Base-by-base conservation (phyloP, 2,329 filamentous ascomycete genomes). In the Botrytis galanthina region DNA sequence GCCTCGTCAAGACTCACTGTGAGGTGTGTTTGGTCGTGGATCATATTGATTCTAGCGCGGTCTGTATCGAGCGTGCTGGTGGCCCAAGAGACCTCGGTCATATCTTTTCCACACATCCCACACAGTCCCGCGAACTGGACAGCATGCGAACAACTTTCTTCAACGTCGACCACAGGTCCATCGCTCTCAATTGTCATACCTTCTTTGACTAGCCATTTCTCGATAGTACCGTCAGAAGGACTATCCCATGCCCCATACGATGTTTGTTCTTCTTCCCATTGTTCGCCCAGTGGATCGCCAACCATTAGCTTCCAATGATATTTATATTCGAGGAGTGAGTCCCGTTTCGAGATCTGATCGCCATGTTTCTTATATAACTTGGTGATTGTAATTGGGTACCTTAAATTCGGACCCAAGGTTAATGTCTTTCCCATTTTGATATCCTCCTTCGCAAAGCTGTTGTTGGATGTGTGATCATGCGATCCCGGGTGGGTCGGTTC, bases 301-400 rank as follows among this genome's bases (percentile, higher is more conserved):
- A 96, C 89, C 77, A 90, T 90, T 83, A 94, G 91, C 80, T 86
- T 91, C 83, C 91, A 95, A 79, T 90, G 90, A 84, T 95, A 99
- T 75, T 90, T 91, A 86, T 98, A 99, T 82, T 93, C 90, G 81
- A 99, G 91, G 73, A 98, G 87, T 72, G 90, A 87, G 79, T 94
- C 92, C 80, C 93, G 87, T 82, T 92, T 92, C 79, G 89, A 87
- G 80, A 99, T 88, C 75, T 87, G 81, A 79, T 97, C 93, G 82
- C 93, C 92, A 32, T 89, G 88, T 77, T 87, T 85, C 83, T 94
- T 94, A 77, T 95, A 88, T 75, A 98, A 87, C 82, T 93, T 92
- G 79, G 91, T 94, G 83, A 99, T 91, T 78, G 92, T 97, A 83
- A 98, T 95, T 79, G 96, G 96, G 83, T 98, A 99, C 83, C 92